Conservation (phyloP, 1,139 yeast genomes). For the Candida neerlandica region DNA sequence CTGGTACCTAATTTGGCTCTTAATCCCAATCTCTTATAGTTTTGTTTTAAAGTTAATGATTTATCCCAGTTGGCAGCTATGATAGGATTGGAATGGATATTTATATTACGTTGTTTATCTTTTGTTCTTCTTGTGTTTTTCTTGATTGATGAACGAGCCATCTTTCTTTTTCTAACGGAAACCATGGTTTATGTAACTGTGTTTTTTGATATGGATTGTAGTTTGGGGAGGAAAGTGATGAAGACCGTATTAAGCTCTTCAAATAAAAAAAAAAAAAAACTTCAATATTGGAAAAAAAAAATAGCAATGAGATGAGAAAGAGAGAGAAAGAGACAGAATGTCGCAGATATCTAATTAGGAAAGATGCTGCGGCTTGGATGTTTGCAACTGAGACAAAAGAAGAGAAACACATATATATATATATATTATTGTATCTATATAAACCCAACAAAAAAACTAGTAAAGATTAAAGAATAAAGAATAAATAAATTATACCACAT, state of each 20-base stretch:
- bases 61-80: conserved; percentile 92
- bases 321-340: background rate
- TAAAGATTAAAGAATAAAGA: background rate
- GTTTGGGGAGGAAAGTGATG: background rate
- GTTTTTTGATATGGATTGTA: background rate
- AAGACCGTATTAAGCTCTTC: background rate
- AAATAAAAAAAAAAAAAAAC: background rate
- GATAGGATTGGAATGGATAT: conserved; percentile 72
- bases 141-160: conserved; percentile 68
- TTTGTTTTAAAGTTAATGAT: conserved; percentile 77
- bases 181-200: conserved; percentile 47
- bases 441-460: background rate
- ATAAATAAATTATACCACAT: background rate
- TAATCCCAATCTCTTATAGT: conserved; percentile 77
- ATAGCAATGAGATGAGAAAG: conserved; percentile 6
- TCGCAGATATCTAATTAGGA: background rate
- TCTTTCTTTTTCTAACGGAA: conserved; percentile 85
- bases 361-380: background rate
- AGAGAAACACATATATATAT: background rate
- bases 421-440: background rate
- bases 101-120: conserved; percentile 66
- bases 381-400: background rate
- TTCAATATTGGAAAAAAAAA: background rate
- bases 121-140: conserved; percentile 70
- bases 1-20: conserved; percentile 63